Percentiles rank a stretch among this genome's conserved stretches.
Evolutionary conservation across 2,329 filamentous ascomycete species (phyloP).

Genomic region (Myriosclerotinia scirpicola): DNA sequence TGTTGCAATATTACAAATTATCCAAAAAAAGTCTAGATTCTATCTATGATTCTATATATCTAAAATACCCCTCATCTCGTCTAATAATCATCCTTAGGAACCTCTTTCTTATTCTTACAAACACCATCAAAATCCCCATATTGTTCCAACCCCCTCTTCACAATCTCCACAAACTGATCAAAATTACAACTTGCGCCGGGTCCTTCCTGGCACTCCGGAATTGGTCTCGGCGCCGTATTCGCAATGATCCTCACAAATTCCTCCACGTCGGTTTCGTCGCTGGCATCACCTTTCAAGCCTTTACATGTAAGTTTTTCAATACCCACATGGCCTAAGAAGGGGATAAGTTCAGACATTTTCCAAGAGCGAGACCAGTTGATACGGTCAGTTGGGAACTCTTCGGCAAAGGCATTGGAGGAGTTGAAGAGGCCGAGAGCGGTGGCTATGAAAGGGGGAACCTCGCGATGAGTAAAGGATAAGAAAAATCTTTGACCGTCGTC

Average conservation of each 20-base stretch:
- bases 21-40: not conserved
- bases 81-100: constrained; percentile 19
- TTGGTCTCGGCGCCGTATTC: constrained; percentile 51
- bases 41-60: constrained; percentile 1
- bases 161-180: constrained; percentile 45
- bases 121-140: constrained; percentile 39
- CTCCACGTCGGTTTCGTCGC: constrained; percentile 48
- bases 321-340: constrained; percentile 65
- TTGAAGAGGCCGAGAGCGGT: constrained; percentile 71
- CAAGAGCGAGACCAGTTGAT: constrained; percentile 65
- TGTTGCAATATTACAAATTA: not conserved
- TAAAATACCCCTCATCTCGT: not conserved
- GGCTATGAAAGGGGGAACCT: constrained; percentile 64
- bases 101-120: constrained; percentile 33
- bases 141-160: constrained; percentile 44
- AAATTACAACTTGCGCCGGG: constrained; percentile 52
- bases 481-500: constrained; percentile 57
- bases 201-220: constrained; percentile 51
- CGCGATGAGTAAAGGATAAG: constrained; percentile 64
- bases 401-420: constrained; percentile 61
- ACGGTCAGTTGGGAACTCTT: constrained; percentile 61
- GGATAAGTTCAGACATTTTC: constrained; percentile 62
- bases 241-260: constrained; percentile 54
- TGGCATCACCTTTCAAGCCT: constrained; percentile 52
- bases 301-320: constrained; percentile 64